Evolutionary conservation across 1,284 basidiomycete species (phyloP).

Genomic region (Entoloma clypeatum): DNA sequence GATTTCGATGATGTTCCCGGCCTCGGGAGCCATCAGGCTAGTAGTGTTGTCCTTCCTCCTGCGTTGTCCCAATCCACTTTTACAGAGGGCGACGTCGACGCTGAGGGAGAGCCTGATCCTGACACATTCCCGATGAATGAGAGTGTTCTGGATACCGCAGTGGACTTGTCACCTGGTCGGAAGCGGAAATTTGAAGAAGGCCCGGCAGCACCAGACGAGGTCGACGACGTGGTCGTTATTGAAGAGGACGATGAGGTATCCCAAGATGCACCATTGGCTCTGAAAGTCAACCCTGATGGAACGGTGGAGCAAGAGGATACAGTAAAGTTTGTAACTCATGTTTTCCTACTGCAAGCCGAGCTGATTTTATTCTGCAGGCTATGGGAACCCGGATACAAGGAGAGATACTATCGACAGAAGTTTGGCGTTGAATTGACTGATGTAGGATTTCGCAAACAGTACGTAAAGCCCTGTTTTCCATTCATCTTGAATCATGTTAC

Average conservation of each 20-base stretch:
- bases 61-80: constrained; percentile 7
- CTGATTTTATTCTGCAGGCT: constrained; percentile 47
- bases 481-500: too few species aligned
- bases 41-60: constrained; percentile 9
- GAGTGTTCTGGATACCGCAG: constrained; percentile 21
- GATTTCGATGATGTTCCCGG: constrained; percentile 40
- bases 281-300: constrained; percentile 83
- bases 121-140: constrained; percentile 14
- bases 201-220: constrained; percentile 43
- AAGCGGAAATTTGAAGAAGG: constrained; percentile 74
- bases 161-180: constrained; percentile 42
- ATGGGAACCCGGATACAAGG: constrained; percentile 93
- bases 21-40: constrained; percentile 24
- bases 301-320: constrained; percentile 91
- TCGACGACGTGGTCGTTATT: constrained; percentile 35
- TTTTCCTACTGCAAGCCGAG: constrained; percentile 4
- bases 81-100: constrained; percentile 25
- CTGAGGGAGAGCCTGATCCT: constrained; percentile 27
- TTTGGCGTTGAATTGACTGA: constrained; percentile 81
- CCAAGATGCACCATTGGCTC: constrained; percentile 40
- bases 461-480: constrained; percentile 27
- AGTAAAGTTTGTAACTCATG: constrained; percentile 66
- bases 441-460: constrained; percentile 73
- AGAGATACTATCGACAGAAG: constrained; percentile 94
- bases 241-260: constrained; percentile 51